Base-by-base conservation (phyloP, 2,329 filamentous ascomycete genomes). In the Fusarium sambucinum region DNA sequence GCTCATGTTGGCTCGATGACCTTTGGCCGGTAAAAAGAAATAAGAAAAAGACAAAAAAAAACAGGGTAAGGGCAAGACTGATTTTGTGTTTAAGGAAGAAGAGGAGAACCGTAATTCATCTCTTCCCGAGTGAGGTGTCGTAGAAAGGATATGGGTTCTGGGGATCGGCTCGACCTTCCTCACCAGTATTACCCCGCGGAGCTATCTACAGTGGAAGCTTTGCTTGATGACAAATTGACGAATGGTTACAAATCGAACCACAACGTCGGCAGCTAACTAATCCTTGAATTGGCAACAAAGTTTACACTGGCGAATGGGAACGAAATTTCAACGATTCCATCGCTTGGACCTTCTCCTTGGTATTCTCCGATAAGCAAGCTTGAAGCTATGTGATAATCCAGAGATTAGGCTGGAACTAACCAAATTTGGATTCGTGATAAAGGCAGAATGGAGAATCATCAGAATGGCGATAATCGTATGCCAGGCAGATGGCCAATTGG, bases 261-360 rank as follows among this genome's bases (percentile, higher is more conserved):
- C 25, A 29, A 29, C 11, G 6, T 19, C 6, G 17, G 9, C 10
- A 44, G 16, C 41, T 44, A 16, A 13, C 41, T 44, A 16, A 13
- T 21, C 33, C 23, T 14, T 12, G 14, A 5, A 33, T 33, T 32
- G 37, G 19, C 10, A 23, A 8, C 6, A 25, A 21, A 40, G n/a
- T n/a, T 17, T 37, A 25, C 25, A 16, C 3, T 1, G 17, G 12
- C 45, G 32, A 59, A 59, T 59, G 7, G 19, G 0, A 44, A 0
- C 1, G 4, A 29, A 23, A 17, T 4, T 7, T 2, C 1, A 23
- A 17, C n/a, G 23, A 12, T 12, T 3, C 0, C 0, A 23, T 52
- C 58, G 58, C 44, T 38, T 61, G 55, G 55, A 59, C 58, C 55
- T 59, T 59, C 58, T 25, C 17, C 2, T 33, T 9, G 2, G 10